Evolutionary conservation across 75 land plant species (phyloP).

Genomic region (Cryptomeria japonica): DNA sequence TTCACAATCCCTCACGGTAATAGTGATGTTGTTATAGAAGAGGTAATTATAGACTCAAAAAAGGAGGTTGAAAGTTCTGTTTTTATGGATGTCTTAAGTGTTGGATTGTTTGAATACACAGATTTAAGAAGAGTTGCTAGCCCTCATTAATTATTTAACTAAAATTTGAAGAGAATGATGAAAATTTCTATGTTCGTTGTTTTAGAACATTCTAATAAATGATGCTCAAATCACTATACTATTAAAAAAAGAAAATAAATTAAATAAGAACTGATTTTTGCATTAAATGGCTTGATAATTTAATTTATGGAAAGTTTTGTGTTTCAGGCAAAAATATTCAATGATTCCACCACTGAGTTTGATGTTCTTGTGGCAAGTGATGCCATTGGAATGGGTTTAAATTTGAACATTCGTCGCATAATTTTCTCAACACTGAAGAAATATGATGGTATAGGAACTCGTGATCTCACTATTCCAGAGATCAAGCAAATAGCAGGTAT

Average conservation of each 20-base stretch:
- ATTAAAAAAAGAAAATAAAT: not conserved
- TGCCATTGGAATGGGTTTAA: conserved; percentile 97
- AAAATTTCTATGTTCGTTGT: not conserved
- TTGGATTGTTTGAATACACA: not conserved
- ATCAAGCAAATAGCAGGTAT: conserved; percentile 94
- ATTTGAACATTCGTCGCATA: conserved; percentile 87
- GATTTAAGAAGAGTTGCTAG: not conserved
- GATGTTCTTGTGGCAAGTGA: conserved; percentile 96
- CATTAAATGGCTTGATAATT: not conserved
- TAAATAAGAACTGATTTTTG: not conserved
- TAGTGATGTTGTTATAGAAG: not conserved
- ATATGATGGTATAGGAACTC: conserved; percentile 64
- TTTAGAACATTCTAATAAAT: not conserved
- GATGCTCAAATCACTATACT: not conserved
- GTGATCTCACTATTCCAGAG: conserved; percentile 63
- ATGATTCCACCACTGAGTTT: conserved; percentile 74
- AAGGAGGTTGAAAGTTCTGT: not conserved
- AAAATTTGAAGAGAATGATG: not conserved
- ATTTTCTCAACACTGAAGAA: conserved; percentile 75
- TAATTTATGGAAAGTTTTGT: not conserved
- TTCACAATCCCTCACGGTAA: not conserved
- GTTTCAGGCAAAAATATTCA: conserved; percentile 84
- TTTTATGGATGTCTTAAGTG: not conserved
- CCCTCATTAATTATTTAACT: not conserved
- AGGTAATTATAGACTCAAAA: not conserved